A percentile compares a stretch with the other conserved stretches of the same genome.
Conservation (phyloP, 345 rosid species). For the Cardiospermum halicacabum region DNA sequence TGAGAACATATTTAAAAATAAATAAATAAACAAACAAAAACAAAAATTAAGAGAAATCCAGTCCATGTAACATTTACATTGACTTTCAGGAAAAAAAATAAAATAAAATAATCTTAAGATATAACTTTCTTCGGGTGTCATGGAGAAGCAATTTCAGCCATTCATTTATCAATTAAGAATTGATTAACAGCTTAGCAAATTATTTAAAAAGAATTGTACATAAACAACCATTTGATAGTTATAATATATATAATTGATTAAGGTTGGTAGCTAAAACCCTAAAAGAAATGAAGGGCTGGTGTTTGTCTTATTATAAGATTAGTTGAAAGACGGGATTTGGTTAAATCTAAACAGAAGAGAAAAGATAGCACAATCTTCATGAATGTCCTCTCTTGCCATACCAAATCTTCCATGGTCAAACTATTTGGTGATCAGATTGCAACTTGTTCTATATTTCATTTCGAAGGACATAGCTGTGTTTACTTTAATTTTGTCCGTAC, state of each 20-base stretch:
- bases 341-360: neutral
- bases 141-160: neutral
- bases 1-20: too few species aligned
- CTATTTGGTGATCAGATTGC: slow-evolving; percentile 1
- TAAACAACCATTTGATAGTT: neutral
- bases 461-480: too few species aligned
- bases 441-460: too few species aligned
- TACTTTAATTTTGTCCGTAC: too few species aligned
- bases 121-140: too few species aligned
- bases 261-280: neutral
- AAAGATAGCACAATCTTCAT: slow-evolving; percentile 1
- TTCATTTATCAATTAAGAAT: neutral
- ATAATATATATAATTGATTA: too few species aligned
- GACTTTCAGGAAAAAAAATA: too few species aligned
- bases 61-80: too few species aligned
- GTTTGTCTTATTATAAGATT: neutral
- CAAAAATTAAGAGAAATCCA: too few species aligned
- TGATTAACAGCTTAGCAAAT: neutral
- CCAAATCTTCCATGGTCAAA: slow-evolving; percentile 4
- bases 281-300: neutral
- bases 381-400: slow-evolving; percentile 1
- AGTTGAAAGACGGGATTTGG: neutral
- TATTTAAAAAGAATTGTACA: neutral
- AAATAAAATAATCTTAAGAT: too few species aligned
- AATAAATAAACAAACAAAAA: too few species aligned